Percentiles rank a stretch among this genome's conserved stretches.
Evolutionary conservation across 768 basidiomycete genomes (phyloP).

Genomic region (Pleurotus djamor): DNA sequence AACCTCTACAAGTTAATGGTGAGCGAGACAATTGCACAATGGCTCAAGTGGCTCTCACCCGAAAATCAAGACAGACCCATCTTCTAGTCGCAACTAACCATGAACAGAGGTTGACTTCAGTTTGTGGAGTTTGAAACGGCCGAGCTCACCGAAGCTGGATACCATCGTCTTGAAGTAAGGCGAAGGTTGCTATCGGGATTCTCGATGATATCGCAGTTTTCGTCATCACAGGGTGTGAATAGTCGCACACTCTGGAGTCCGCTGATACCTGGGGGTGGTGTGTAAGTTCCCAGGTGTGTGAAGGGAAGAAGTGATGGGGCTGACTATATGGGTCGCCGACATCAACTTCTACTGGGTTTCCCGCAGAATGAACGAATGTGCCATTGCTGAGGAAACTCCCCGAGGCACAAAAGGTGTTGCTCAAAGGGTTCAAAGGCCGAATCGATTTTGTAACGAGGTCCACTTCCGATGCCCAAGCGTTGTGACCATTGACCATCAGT

Average conservation of each 20-base stretch:
- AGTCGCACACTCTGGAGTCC: conserved; percentile 34
- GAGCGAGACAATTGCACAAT: not conserved
- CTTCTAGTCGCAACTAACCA: conserved; percentile 14
- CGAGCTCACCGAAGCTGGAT: conserved; percentile 32
- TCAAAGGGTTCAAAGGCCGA: conserved; percentile 27
- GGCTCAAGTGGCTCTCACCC: not conserved
- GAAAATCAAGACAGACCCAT: conserved; percentile 12
- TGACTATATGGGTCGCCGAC: not conserved
- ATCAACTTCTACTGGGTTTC: conserved; percentile 6
- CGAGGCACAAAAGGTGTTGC: conserved; percentile 41
- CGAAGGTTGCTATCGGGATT: conserved; percentile 23
- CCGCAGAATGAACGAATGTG: conserved; percentile 27
- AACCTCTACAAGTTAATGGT: not conserved
- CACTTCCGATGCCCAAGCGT: conserved; percentile 44
- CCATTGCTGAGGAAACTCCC: conserved; percentile 40
- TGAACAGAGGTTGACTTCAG: not conserved
- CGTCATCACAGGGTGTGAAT: conserved; percentile 34
- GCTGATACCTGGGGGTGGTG: conserved; percentile 10
- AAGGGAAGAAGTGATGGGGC: not conserved
- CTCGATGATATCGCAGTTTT: conserved; percentile 31
- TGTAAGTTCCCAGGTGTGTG: not conserved
- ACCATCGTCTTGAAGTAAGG: conserved; percentile 36
- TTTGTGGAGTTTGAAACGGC: not conserved
- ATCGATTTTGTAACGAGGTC: conserved; percentile 35
- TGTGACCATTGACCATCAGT: conserved; percentile 34